Evolutionary conservation across 2,329 filamentous ascomycete species (phyloP), one percentile per base, ranked within the genome.

Genomic region (Penicillium sp.): DNA sequence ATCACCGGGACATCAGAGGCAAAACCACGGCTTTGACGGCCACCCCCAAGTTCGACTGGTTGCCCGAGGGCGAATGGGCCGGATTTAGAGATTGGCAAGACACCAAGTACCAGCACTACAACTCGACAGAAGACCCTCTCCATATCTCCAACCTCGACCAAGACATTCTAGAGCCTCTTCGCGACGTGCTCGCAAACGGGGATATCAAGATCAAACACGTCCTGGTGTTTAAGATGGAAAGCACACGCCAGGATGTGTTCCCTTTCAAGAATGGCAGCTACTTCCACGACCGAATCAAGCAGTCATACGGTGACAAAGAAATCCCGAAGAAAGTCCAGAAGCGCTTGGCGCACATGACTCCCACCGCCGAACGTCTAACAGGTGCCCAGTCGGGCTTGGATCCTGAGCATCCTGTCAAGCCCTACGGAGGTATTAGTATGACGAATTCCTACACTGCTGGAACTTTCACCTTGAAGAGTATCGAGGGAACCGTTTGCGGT

Each of bases 181-280:
- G 54, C 5, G 60, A 55, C 2, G 52, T 50, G 3, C 42, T 64
- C 9, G 37, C 55, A 4, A 52, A 49, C 12, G 60, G 57, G 7
- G 50, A 56, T 27, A 54, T 74, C 6, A 64, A 66, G 15, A 71
- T 76, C 46, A 71, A 71, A 39, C 72, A 76, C 41, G 56, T 76
- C 13, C 53, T 76, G 6, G 50, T 75, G 6, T 53, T 76, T 10
- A 63, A 72, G 27, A 63, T 76, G 10, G 73, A 76, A 46, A 74
- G 72, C 41, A 75, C 72, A 3, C 64, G 73, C 25, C 70, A 72
- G 18, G 73, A 76, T 35, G 67, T 75, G 1, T 76, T 75, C 31
- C 73, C 73, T 0, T 54, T 76, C 28, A 56, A 55, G 18, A 72
- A 73, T 32, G 70, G 70, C 47, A 57, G 65, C 2, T 69, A 67